A percentile compares a stretch with the other conserved stretches of the same genome.
These are phyloP conservation scores for Cutaneotrichosporon spelunceum DNA, from an alignment of 1,284 basidiomycete species.

Conservation along the genomic window DNA sequence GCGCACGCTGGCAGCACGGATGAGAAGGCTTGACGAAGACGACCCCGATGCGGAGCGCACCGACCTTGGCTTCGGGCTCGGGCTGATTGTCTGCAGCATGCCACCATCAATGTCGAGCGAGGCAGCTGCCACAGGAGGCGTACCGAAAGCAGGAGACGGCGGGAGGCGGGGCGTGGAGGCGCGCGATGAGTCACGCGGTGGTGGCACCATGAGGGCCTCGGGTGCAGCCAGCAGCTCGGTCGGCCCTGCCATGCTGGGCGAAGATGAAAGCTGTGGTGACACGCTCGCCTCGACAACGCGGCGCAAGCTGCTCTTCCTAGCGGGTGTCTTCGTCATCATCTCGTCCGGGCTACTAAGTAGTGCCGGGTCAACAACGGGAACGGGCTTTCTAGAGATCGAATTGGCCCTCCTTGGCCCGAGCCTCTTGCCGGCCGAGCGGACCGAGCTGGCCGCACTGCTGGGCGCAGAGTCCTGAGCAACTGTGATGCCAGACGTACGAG, in stretches of 20 bases:
- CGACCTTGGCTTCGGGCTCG: background rate
- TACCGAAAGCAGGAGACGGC: slow-evolving; percentile 1
- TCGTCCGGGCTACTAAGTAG: background rate
- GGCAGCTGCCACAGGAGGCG: background rate
- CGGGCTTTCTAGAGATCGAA: slow-evolving; percentile 10
- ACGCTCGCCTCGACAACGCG: background rate
- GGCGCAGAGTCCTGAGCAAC: background rate
- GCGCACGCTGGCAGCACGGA: background rate
- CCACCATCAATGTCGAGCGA: background rate
- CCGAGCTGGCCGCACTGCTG: background rate
- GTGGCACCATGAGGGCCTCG: background rate
- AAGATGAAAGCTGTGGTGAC: background rate
- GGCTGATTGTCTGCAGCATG: background rate
- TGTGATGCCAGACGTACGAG: background rate
- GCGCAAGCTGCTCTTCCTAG: background rate
- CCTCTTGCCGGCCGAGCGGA: slow-evolving; percentile 7
- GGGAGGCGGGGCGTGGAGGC: background rate
- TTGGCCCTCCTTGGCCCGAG: slow-evolving; percentile 6
- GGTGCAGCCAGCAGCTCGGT: background rate
- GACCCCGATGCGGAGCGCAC: background rate
- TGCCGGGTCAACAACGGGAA: slow-evolving; percentile 9
- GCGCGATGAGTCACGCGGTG: slow-evolving; percentile 1
- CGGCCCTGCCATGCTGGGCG: background rate
- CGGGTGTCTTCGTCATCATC: background rate
- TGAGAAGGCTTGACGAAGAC: background rate